Conservation (phyloP, 306 rosid species). For the Rosa rugosa region DNA sequence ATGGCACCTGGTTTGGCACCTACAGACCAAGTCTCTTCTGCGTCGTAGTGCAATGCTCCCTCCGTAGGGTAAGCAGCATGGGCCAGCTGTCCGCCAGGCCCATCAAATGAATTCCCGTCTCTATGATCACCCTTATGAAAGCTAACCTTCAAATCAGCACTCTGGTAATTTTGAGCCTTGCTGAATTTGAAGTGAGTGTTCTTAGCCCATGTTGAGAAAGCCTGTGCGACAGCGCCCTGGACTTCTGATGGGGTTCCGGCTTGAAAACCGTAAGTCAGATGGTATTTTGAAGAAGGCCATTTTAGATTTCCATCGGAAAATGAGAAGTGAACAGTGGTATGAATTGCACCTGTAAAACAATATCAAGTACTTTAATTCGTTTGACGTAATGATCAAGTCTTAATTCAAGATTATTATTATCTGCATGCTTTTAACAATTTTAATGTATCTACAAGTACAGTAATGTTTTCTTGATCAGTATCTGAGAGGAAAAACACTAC, state of each 20-base stretch:
- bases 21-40: too few species aligned
- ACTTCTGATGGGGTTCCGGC: neutral
- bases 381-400: neutral
- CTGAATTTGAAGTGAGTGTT: neutral
- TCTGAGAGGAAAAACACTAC: too few species aligned
- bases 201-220: neutral
- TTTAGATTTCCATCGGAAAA: slow-evolving; percentile 8
- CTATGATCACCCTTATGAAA: neutral
- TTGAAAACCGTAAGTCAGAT: slow-evolving; percentile 21
- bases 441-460: neutral
- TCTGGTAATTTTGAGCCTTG: neutral
- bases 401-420: neutral
- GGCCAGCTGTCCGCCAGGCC: neutral
- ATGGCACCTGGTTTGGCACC: too few species aligned
- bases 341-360: neutral
- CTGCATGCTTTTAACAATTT: neutral
- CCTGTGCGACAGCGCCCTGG: neutral
- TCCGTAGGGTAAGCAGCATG: too few species aligned
- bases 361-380: too few species aligned
- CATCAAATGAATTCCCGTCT: neutral
- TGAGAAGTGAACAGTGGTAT: slow-evolving; percentile 9
- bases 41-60: too few species aligned
- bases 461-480: too few species aligned
- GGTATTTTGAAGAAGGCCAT: slow-evolving; percentile 27
- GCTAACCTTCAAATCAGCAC: neutral